phyloP scores from a whole-genome alignment of 148 eudicot genomes.

The Drosera capensis region DNA sequence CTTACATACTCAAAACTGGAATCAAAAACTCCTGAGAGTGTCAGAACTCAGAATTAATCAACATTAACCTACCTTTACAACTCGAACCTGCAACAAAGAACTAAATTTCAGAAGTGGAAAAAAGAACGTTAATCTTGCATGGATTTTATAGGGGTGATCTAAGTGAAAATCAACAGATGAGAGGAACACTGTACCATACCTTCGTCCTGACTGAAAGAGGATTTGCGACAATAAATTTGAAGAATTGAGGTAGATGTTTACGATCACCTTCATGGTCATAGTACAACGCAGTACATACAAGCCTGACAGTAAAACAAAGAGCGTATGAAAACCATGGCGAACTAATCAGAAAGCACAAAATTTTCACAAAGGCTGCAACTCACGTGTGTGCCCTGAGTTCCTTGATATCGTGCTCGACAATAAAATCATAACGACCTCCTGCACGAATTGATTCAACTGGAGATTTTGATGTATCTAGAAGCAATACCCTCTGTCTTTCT shows the following conservation, averaged over 20 bases:
- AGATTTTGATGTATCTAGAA: slow-evolving; percentile 89
- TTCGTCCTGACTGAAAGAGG: slow-evolving; percentile 97
- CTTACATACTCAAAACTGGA: neutral
- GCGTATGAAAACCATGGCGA: neutral
- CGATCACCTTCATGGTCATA: slow-evolving; percentile 76
- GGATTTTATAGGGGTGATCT: too few species aligned
- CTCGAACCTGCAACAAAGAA: slow-evolving; percentile 71
- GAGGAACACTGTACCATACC: too few species aligned
- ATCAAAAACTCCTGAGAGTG: slow-evolving; percentile 14
- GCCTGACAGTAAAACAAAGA: slow-evolving; percentile 40
- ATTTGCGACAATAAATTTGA: slow-evolving; percentile 93
- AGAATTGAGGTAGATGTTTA: slow-evolving; percentile 95
- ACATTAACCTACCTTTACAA: slow-evolving; percentile 69
- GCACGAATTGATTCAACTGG: slow-evolving; percentile 96
- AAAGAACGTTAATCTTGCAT: neutral
- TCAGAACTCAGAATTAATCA: slow-evolving; percentile 16
- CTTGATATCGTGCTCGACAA: slow-evolving; percentile 97
- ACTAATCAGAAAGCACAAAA: neutral
- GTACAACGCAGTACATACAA: slow-evolving; percentile 90
- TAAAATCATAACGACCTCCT: slow-evolving; percentile 95
- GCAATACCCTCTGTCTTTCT: slow-evolving; percentile 83
- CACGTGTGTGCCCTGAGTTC: slow-evolving; percentile 99
- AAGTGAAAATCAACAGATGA: too few species aligned
- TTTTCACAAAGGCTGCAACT: slow-evolving; percentile 9
- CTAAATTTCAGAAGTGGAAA: neutral